Percentiles rank a stretch among this genome's conserved stretches.
Conservation (phyloP, 2,329 filamentous ascomycete genomes). For the Cladobotryum protrusum region DNA sequence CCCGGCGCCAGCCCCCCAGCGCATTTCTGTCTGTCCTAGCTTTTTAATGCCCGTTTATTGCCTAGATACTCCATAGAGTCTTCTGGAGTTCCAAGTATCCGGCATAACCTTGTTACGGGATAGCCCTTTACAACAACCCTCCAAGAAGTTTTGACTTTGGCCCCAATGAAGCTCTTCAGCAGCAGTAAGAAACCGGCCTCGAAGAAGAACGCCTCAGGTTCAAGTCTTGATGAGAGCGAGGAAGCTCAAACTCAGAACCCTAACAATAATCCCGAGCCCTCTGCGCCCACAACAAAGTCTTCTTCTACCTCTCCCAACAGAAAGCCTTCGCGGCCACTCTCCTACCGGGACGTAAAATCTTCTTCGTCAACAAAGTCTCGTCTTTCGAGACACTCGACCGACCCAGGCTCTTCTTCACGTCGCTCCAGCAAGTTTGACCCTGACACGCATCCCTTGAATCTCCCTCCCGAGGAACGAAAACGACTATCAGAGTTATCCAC, state of each 20-base stretch:
- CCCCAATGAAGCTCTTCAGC: conserved; percentile 48
- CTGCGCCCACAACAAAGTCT: conserved; percentile 28
- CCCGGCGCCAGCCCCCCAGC: neutral
- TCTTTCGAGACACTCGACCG: conserved; percentile 44
- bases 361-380: conserved; percentile 33
- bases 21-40: neutral
- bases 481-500: conserved; percentile 63
- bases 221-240: conserved; percentile 31
- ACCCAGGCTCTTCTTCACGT: conserved; percentile 40
- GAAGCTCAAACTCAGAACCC: conserved; percentile 30
- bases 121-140: conserved; percentile 18
- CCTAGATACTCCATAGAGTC: conserved; percentile 12
- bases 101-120: conserved; percentile 37
- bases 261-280: conserved; percentile 30
- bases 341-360: conserved; percentile 23
- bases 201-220: conserved; percentile 35
- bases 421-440: conserved; percentile 54
- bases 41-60: conserved; percentile 27
- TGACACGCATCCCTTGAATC: conserved; percentile 81
- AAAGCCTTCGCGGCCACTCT: conserved; percentile 23
- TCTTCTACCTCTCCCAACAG: conserved; percentile 27
- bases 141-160: conserved; percentile 11
- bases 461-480: conserved; percentile 81
- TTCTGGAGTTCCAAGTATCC: conserved; percentile 24
- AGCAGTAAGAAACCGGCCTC: conserved; percentile 37